Percentiles rank a stretch among this genome's conserved stretches.
These are phyloP conservation scores for Kalmusia sp. DNA, from an alignment of 2,329 filamentous ascomycete species.

Conservation along the genomic window DNA sequence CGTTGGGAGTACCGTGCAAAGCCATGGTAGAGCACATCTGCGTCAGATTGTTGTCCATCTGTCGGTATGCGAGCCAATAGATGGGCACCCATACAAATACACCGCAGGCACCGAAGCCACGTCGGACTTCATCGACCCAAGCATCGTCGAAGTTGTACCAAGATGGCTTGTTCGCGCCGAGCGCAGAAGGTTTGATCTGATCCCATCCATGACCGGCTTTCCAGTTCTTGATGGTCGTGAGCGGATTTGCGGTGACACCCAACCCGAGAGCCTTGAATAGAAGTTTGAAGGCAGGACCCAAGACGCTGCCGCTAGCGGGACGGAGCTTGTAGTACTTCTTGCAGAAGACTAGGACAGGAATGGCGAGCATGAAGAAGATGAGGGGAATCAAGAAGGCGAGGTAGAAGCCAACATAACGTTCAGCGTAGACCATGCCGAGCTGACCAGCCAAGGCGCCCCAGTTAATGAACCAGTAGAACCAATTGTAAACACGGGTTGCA, in stretches of 20 bases:
- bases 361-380: slow-evolving; percentile 65
- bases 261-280: slow-evolving; percentile 56
- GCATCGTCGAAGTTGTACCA: slow-evolving; percentile 83
- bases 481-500: slow-evolving; percentile 68
- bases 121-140: slow-evolving; percentile 67
- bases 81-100: slow-evolving; percentile 56
- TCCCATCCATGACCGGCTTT: slow-evolving; percentile 56
- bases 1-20: slow-evolving; percentile 56
- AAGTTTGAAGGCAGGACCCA: slow-evolving; percentile 68
- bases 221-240: slow-evolving; percentile 5
- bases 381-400: slow-evolving; percentile 72
- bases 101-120: slow-evolving; percentile 21
- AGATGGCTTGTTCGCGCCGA: slow-evolving; percentile 57
- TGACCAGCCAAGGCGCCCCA: slow-evolving; percentile 67
- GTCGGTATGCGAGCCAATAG: slow-evolving; percentile 49
- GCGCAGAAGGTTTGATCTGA: slow-evolving; percentile 66
- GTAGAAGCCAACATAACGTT: slow-evolving; percentile 71
- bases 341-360: slow-evolving; percentile 57
- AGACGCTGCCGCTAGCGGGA: slow-evolving; percentile 72
- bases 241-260: not conserved
- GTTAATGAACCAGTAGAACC: slow-evolving; percentile 75
- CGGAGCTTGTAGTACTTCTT: slow-evolving; percentile 38
- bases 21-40: slow-evolving; percentile 59
- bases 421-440: slow-evolving; percentile 72
- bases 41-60: slow-evolving; percentile 57